Base-by-base conservation (phyloP, 768 basidiomycete genomes). In the Boletus rex-veris region DNA sequence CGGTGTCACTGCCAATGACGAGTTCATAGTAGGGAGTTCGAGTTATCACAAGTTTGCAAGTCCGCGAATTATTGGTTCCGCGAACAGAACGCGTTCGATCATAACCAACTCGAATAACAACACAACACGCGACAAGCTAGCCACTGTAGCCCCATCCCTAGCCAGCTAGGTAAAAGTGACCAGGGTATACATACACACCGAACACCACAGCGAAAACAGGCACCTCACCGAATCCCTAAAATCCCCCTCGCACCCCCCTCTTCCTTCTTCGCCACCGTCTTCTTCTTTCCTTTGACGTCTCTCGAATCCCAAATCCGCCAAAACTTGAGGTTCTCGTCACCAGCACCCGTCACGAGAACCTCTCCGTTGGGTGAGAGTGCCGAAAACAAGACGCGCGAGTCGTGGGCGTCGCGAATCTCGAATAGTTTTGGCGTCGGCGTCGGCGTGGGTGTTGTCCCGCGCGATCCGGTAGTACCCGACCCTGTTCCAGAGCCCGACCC, bases 251-350 rank as follows among this genome's bases (percentile, higher is more conserved):
- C 44, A 26, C 58, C 53, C 55, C 66, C 71, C 39, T 75, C 73
- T 40, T 77, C 76, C 54, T 67, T 60, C 33, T 60, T 60, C n/a
- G 58, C 47, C n/a, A 42, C 54, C 33, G 55, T 57, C 62, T 70
- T 69, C 53, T 64, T 64, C 37, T 71, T 69, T 3, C 53, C 55
- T 63, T 74, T 78, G 41, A 38, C 36, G 58, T 72, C 74, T 9
- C 73, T 76, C 39, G 78, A 70, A 45, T 90, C 89, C 90, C 90
- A 91, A 37, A 92, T 79, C 54, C 84, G 82, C 94, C 94, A 96
- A 73, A 96, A 96, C 76, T 98, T 98, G 63, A 98, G 76, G 64
- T 95, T 95, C 77, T 98, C 96, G 65, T 98, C 97, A 0, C 89
- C 89, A 2, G 92, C 92, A 8, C 90, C 92, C 0, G 96, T 98